phyloP scores from a whole-genome alignment of 2,329 filamentous ascomycete genomes.

The Xylaria sp. region DNA sequence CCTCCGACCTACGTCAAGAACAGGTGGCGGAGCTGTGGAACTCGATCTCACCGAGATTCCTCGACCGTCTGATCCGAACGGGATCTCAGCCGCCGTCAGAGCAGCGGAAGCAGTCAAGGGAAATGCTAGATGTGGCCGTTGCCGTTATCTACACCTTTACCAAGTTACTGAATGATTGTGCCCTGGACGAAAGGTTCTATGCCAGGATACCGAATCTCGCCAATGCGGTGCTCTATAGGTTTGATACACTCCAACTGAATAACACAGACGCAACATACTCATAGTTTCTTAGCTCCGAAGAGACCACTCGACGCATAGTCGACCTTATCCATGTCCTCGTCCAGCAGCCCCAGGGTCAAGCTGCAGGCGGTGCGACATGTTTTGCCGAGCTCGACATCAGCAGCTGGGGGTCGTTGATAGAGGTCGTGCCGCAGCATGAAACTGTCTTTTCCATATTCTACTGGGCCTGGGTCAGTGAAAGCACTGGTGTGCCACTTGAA shows the following conservation, averaged over 20 bases:
- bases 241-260: background rate
- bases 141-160: slow-evolving; percentile 72
- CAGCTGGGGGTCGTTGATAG: slow-evolving; percentile 66
- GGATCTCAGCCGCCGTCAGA: slow-evolving; percentile 53
- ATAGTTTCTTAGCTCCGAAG: slow-evolving; percentile 57
- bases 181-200: slow-evolving; percentile 58
- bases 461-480: slow-evolving; percentile 66
- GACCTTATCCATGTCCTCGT: slow-evolving; percentile 68
- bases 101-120: slow-evolving; percentile 59
- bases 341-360: slow-evolving; percentile 62
- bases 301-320: slow-evolving; percentile 64
- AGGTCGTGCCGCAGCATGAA: slow-evolving; percentile 65
- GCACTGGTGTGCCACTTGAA: slow-evolving; percentile 50
- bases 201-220: slow-evolving; percentile 65
- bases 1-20: slow-evolving; percentile 62
- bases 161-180: slow-evolving; percentile 63
- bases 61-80: slow-evolving; percentile 71
- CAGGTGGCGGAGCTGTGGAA: slow-evolving; percentile 64
- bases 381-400: slow-evolving; percentile 57
- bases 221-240: slow-evolving; percentile 59
- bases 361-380: slow-evolving; percentile 43
- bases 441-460: slow-evolving; percentile 66
- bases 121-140: slow-evolving; percentile 73
- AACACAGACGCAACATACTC: background rate
- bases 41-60: slow-evolving; percentile 69